Conservation (phyloP, 169 alveolate species). For the Nephromyces sp. region DNA sequence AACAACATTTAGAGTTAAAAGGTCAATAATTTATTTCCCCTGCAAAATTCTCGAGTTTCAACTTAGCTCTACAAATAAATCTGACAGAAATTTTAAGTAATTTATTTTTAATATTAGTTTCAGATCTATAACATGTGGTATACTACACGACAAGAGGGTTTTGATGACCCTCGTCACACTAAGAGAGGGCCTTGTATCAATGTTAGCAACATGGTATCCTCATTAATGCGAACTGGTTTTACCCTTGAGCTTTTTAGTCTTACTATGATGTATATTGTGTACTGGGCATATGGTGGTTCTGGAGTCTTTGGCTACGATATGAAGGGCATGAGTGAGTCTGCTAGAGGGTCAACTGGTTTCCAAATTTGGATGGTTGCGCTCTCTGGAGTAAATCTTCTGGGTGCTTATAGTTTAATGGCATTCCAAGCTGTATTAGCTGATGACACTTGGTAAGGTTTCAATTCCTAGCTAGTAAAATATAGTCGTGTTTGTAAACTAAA, state of each 20-base stretch:
- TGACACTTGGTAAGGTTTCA: constrained; percentile 76
- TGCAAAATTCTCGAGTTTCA: too few relatives aligned
- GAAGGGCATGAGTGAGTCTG: constrained; percentile 62
- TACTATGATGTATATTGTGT: constrained; percentile 56
- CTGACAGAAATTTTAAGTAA: too few relatives aligned
- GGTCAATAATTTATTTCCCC: too few relatives aligned
- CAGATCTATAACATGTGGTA: constrained; percentile 56
- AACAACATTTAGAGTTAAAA: too few relatives aligned
- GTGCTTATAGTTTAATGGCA: constrained; percentile 69
- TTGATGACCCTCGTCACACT: constrained; percentile 70
- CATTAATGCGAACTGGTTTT: constrained; percentile 61
- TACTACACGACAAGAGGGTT: constrained; percentile 74
- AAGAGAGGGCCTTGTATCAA: constrained; percentile 72
- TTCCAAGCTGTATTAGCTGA: constrained; percentile 81
- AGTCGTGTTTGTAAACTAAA: too few relatives aligned
- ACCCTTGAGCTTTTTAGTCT: constrained; percentile 61
- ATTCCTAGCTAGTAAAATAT: too few relatives aligned
- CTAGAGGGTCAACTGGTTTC: constrained; percentile 58
- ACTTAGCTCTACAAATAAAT: too few relatives aligned
- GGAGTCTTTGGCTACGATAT: constrained; percentile 71
- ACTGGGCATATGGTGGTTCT: constrained; percentile 66
- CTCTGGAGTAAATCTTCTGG: constrained; percentile 65
- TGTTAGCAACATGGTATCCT: constrained; percentile 52
- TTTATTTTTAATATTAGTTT: too few relatives aligned
- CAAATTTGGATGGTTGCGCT: constrained; percentile 52